Conservation (phyloP, 176 grass and related monocot genomes). For the Stipa capillata region DNA sequence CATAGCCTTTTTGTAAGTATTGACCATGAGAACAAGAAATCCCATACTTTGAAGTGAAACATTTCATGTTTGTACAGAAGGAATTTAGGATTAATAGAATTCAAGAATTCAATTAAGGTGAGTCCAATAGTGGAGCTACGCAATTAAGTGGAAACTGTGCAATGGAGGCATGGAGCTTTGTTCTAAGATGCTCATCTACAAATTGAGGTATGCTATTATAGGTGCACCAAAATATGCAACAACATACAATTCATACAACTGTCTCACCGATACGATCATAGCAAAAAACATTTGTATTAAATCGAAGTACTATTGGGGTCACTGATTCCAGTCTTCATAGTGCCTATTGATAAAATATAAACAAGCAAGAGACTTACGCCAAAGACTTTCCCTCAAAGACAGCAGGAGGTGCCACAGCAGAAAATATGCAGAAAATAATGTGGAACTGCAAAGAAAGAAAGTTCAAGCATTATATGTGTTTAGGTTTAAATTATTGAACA, state of each 20-base stretch:
- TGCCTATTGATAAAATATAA: neutral
- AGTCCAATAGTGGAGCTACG: neutral
- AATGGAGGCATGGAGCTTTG: too few species aligned
- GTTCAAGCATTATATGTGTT: neutral
- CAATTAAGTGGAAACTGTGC: too few species aligned
- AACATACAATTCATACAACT: too few species aligned
- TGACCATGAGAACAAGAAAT: neutral
- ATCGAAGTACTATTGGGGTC: neutral
- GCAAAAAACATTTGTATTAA: neutral
- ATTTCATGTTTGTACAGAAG: neutral
- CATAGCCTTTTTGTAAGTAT: neutral
- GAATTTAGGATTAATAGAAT: neutral
- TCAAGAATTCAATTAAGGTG: neutral
- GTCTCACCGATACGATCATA: too few species aligned
- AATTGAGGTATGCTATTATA: neutral
- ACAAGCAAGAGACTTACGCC: slow-evolving; percentile 62
- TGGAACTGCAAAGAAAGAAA: slow-evolving; percentile 52
- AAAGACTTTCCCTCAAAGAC: slow-evolving; percentile 97
- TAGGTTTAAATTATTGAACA: neutral
- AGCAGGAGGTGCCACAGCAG: slow-evolving; percentile 91
- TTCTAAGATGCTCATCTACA: slow-evolving; percentile 1
- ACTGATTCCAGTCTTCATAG: neutral
- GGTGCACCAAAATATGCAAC: neutral
- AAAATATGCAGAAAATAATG: slow-evolving; percentile 74
- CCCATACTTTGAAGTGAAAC: neutral